Evolutionary conservation across 2,329 filamentous ascomycete species (phyloP).

Genomic region (Alternaria angustiovoidea): DNA sequence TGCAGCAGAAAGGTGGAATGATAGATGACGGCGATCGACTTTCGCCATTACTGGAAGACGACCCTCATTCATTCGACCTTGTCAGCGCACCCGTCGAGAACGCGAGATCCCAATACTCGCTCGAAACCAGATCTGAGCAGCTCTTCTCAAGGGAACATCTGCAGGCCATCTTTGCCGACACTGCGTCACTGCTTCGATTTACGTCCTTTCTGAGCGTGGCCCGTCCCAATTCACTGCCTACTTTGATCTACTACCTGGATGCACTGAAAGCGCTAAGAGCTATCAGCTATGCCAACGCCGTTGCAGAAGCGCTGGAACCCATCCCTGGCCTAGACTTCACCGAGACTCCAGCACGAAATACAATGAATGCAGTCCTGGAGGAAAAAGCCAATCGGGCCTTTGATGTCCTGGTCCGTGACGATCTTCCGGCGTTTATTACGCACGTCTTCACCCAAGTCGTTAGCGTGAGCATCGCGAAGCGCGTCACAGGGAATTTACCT

Average conservation of each 20-base stretch:
- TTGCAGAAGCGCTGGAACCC: constrained; percentile 67
- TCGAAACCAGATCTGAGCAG: constrained; percentile 71
- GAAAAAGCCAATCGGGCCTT: constrained; percentile 72
- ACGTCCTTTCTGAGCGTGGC: constrained; percentile 69
- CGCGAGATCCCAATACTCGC: constrained; percentile 55
- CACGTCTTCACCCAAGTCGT: constrained; percentile 74
- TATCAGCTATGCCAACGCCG: constrained; percentile 74
- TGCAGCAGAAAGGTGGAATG: constrained; percentile 54
- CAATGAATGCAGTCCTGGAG: constrained; percentile 66
- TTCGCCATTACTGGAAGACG: constrained; percentile 61
- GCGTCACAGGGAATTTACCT: constrained; percentile 73
- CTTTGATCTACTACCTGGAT: constrained; percentile 76
- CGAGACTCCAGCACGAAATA: constrained; percentile 58
- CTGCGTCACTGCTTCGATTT: constrained; percentile 69
- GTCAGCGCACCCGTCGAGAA: constrained; percentile 53
- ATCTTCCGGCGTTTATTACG: constrained; percentile 76
- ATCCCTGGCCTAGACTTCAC: constrained; percentile 67
- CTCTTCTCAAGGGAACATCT: constrained; percentile 74
- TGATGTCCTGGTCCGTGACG: constrained; percentile 69
- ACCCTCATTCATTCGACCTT: constrained; percentile 63
- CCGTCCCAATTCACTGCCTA: constrained; percentile 68
- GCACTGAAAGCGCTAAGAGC: constrained; percentile 74
- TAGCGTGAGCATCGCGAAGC: constrained; percentile 71
- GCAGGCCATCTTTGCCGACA: constrained; percentile 69
- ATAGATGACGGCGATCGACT: constrained; percentile 55